phyloP scores from a whole-genome alignment of 768 basidiomycete genomes.

The Tricholoma hemisulphureum region DNA sequence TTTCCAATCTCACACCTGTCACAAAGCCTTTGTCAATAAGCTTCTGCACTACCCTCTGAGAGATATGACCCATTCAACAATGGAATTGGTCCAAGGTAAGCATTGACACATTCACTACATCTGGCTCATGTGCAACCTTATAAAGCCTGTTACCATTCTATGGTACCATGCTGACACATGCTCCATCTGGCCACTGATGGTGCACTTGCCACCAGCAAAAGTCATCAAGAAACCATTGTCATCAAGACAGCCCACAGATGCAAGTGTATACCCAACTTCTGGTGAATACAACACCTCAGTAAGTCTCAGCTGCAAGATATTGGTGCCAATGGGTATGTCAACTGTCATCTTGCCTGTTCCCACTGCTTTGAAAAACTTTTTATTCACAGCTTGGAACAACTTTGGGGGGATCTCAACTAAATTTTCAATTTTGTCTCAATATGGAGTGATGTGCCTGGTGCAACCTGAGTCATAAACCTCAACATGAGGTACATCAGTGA shows the following conservation, averaged over 20 bases:
- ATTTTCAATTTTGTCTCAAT: slow-evolving; percentile 1
- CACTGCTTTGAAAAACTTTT: slow-evolving; percentile 29
- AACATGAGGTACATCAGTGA: background rate
- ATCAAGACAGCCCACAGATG: no score
- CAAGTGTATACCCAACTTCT: slow-evolving; percentile 35
- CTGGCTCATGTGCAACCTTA: slow-evolving; percentile 20
- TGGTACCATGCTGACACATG: slow-evolving; percentile 19
- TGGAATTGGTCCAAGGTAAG: slow-evolving; percentile 34
- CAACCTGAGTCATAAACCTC: slow-evolving; percentile 17
- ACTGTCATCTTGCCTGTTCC: slow-evolving; percentile 30
- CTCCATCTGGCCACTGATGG: slow-evolving; percentile 19
- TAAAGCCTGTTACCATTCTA: slow-evolving; percentile 26
- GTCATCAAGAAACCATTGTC: no score
- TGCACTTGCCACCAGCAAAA: slow-evolving; percentile 31
- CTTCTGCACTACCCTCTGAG: slow-evolving; percentile 15
- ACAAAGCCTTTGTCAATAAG: no score
- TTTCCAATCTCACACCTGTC: no score
- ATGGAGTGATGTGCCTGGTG: slow-evolving; percentile 22
- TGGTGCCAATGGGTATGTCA: slow-evolving; percentile 31
- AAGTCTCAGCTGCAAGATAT: slow-evolving; percentile 23
- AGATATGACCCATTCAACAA: slow-evolving; percentile 33
- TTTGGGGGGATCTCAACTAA: slow-evolving; percentile 19
- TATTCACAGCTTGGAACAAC: slow-evolving; percentile 30
- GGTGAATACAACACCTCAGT: slow-evolving; percentile 37
- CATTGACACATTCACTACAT: slow-evolving; percentile 15